phyloP scores from a whole-genome alignment of 192 early-diverging fungal species.

The Podila horticola region DNA sequence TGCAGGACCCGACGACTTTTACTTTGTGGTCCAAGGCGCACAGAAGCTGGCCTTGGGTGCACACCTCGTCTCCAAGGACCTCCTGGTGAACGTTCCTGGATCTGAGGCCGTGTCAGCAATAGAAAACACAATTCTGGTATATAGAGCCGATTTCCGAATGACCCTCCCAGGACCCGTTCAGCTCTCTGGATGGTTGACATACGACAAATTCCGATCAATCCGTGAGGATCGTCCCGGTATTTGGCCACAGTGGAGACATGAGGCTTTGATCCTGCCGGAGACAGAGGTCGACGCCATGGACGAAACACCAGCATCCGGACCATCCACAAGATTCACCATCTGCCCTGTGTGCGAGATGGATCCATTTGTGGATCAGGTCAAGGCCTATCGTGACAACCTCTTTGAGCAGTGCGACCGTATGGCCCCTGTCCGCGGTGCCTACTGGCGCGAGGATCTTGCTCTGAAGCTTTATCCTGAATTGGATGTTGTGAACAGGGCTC shows the following conservation, averaged over 20 bases:
- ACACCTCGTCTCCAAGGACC: conserved; percentile 23
- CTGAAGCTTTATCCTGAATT: conserved; percentile 17
- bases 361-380: conserved; percentile 22
- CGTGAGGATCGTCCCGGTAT: conserved; percentile 25
- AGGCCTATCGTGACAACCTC: conserved; percentile 4
- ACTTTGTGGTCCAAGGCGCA: conserved; percentile 29
- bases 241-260: conserved; percentile 43
- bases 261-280: conserved; percentile 11
- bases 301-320: not conserved
- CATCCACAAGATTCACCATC: conserved; percentile 5
- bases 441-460: conserved; percentile 31
- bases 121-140: conserved; percentile 5
- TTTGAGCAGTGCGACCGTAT: conserved; percentile 43
- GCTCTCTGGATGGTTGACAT: conserved; percentile 29
- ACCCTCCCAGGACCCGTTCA: conserved; percentile 27
- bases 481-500: conserved; percentile 20
- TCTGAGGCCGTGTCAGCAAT: not conserved
- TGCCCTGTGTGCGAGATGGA: conserved; percentile 17
- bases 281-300: not conserved
- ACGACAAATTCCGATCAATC: conserved; percentile 25
- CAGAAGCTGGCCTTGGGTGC: conserved; percentile 30
- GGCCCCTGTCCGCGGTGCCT: conserved; percentile 27
- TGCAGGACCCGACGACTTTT: conserved; percentile 37
- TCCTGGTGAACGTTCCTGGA: conserved; percentile 4
- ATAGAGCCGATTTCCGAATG: conserved; percentile 39